Base-by-base conservation (phyloP, 2,329 filamentous ascomycete species). In the Pseudopyricularia javanii region DNA sequence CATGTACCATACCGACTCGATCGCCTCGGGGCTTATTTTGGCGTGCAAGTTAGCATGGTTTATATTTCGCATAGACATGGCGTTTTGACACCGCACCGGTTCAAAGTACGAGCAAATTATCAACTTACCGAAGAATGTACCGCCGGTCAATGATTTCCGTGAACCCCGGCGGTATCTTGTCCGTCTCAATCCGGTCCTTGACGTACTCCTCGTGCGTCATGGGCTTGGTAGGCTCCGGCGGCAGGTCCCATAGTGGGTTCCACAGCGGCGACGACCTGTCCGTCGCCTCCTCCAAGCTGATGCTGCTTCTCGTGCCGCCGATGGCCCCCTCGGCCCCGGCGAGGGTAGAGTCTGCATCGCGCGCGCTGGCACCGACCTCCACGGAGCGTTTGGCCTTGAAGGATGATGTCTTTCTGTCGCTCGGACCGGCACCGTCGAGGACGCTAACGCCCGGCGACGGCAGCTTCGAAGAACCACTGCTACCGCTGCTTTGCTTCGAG, bases 1-100 rank as follows among this genome's bases (percentile, higher is more conserved):
- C 74, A 94, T 84, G 69, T 91, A 87, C 77, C 89, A 94, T 14
- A 94, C 82, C 1, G 85, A 89, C 62, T 95, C 89, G 59, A 95
- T 90, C 1, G 87, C 88, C 71, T 95, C 89, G 20, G 88, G 88
- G 22, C 86, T n/a, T 86, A 57, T 55, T 45, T 30, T 20, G 3
- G 35, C 1, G 24, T 9, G 28, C 30, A 17, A 24, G 28, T 7
- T 28, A 14, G 17, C 24, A 35, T 14, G 15, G 12, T 33, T 7
- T 33, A 12, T 7, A 33, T 33, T 33, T 33, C 32, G 32, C 7
- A n/a, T n/a, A n/a, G n/a, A n/a, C n/a, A n/a, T n/a, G n/a, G n/a
- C n/a, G n/a, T n/a, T n/a, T n/a, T n/a, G n/a, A n/a, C n/a, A n/a
- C n/a, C n/a, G n/a, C n/a, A n/a, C n/a, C n/a, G n/a, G n/a, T n/a